Evolutionary conservation across 192 early-diverging fungal species (phyloP).

Genomic region (Backusella mclennaniae): DNA sequence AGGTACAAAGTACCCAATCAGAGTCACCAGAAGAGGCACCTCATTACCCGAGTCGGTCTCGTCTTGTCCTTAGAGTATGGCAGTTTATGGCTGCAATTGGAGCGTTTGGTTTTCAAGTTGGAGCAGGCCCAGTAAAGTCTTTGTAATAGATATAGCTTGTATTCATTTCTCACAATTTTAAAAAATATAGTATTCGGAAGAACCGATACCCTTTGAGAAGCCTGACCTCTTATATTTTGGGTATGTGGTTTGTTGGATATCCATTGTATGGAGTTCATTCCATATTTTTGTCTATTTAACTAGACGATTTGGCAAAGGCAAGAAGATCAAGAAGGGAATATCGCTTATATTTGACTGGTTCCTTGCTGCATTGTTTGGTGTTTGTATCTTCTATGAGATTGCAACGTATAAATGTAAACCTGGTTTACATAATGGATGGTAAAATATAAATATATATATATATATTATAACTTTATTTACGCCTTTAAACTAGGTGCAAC

Average conservation of each 20-base stretch:
- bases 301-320: slow-evolving; percentile 6
- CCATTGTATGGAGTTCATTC: slow-evolving; percentile 7
- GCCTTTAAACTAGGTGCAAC: neutral
- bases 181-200: neutral
- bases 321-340: neutral
- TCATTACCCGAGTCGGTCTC: slow-evolving; percentile 14
- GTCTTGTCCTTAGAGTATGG: slow-evolving; percentile 26
- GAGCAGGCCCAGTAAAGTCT: slow-evolving; percentile 31
- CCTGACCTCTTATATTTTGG: neutral
- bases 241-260: slow-evolving; percentile 4
- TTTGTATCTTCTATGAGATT: slow-evolving; percentile 10
- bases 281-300: slow-evolving; percentile 16
- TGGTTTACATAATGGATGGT: slow-evolving; percentile 15
- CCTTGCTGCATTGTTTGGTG: slow-evolving; percentile 1
- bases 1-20: neutral
- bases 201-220: neutral
- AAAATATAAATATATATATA: neutral
- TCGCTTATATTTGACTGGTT: neutral
- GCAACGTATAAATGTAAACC: slow-evolving; percentile 12
- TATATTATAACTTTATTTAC: too few species aligned
- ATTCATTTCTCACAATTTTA: neutral
- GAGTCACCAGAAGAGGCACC: neutral
- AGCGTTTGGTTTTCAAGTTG: slow-evolving; percentile 36
- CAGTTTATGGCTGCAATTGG: slow-evolving; percentile 31
- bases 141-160: neutral